These are phyloP conservation scores for Saksenaea vasiformis DNA, from an alignment of 371 early-diverging fungal genomes.

Conservation along the genomic window DNA sequence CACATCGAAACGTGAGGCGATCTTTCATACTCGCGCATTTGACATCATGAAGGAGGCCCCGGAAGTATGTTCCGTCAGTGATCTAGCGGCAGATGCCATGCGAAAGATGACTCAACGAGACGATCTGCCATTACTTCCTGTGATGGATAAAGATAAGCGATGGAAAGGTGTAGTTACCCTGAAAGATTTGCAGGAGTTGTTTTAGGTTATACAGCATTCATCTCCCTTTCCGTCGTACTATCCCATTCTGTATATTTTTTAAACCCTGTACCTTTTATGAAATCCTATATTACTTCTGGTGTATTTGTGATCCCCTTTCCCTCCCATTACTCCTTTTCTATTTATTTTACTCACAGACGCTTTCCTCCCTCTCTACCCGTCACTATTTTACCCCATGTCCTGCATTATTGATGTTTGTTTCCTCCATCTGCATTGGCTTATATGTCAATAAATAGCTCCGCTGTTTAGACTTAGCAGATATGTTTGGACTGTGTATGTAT, in stretches of 20 bases:
- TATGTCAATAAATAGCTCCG: neutral
- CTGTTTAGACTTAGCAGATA: neutral
- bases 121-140: conserved; percentile 41
- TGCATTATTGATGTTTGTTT: neutral
- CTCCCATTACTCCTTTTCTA: neutral
- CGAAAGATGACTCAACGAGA: conserved; percentile 24
- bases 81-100: conserved; percentile 43
- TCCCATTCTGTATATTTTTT: neutral
- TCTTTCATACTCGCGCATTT: conserved; percentile 40
- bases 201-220: conserved; percentile 19
- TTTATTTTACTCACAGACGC: neutral
- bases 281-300: conserved; percentile 7
- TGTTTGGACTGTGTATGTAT: neutral
- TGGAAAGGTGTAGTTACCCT: conserved; percentile 45
- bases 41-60: conserved; percentile 46
- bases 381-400: neutral
- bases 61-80: conserved; percentile 25
- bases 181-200: conserved; percentile 49
- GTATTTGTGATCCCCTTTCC: neutral
- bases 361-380: neutral
- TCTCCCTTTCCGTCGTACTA: neutral
- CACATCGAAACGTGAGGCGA: conserved; percentile 31
- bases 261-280: neutral
- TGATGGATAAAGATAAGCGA: conserved; percentile 26
- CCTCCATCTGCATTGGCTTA: neutral